Percentiles rank a stretch among this genome's conserved stretches.
These are phyloP conservation scores for Nakazawaea ernobii DNA, from an alignment of 805 yeast species.

Conservation along the genomic window DNA sequence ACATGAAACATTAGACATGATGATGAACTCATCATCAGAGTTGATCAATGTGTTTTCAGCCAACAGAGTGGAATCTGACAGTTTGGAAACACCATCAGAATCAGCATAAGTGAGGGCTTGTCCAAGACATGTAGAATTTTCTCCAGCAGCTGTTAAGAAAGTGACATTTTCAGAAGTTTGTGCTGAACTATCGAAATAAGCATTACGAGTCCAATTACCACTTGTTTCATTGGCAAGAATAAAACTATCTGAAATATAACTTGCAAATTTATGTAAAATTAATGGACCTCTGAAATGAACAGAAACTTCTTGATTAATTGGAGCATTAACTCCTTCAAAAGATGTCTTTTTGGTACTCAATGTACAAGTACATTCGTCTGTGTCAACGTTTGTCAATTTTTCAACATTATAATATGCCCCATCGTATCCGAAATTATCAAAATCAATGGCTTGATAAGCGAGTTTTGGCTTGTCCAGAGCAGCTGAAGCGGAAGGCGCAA, in stretches of 20 bases:
- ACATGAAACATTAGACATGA: conserved; percentile 56
- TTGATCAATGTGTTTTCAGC: conserved; percentile 40
- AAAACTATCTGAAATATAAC: conserved; percentile 43
- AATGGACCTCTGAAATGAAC: conserved; percentile 80
- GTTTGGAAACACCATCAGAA: conserved; percentile 45
- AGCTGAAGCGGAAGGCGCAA: neutral
- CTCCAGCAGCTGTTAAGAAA: conserved; percentile 61
- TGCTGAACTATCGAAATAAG: conserved; percentile 49
- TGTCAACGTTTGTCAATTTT: conserved; percentile 32
- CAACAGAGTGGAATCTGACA: conserved; percentile 42
- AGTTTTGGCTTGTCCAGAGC: neutral
- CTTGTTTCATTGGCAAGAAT: conserved; percentile 25
- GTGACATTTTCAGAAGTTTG: conserved; percentile 58
- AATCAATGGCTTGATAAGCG: conserved; percentile 36
- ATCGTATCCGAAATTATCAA: conserved; percentile 48
- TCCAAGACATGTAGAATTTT: conserved; percentile 58
- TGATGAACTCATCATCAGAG: conserved; percentile 56
- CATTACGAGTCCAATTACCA: conserved; percentile 51
- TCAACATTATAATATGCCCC: conserved; percentile 48
- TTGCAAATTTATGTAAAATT: conserved; percentile 53
- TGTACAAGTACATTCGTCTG: conserved; percentile 43
- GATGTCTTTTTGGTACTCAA: conserved; percentile 28
- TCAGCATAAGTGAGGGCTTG: conserved; percentile 60
- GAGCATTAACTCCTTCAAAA: conserved; percentile 58
- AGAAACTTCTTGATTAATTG: conserved; percentile 61